Percentiles rank a stretch among this genome's conserved stretches.
These are phyloP conservation scores for Kregervanrija delftensis DNA, from an alignment of 805 yeast genomes.

Conservation along the genomic window DNA sequence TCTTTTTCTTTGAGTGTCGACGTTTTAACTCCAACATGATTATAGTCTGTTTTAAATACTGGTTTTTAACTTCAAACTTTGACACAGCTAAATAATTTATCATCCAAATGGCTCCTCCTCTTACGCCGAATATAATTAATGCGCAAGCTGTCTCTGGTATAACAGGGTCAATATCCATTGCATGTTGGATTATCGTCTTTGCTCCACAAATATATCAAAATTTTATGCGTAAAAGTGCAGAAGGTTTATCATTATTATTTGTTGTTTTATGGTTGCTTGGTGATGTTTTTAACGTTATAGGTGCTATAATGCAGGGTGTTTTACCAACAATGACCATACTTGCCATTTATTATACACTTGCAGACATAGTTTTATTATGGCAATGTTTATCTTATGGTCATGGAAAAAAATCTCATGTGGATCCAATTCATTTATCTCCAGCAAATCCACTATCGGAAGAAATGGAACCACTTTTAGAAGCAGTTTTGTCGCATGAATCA, in stretches of 20 bases:
- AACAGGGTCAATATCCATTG: conserved; percentile 82
- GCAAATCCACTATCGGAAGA: conserved; percentile 75
- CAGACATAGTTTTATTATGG: conserved; percentile 75
- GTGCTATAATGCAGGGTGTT: conserved; percentile 84
- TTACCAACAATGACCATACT: conserved; percentile 90
- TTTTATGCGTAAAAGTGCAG: conserved; percentile 76
- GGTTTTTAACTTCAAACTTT: no score
- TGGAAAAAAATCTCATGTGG: conserved; percentile 44
- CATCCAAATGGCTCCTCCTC: conserved; percentile 46
- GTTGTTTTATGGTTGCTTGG: conserved; percentile 90
- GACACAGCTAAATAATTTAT: no score
- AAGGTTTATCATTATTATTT: conserved; percentile 82
- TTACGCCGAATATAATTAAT: conserved; percentile 58
- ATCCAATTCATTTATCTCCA: conserved; percentile 76
- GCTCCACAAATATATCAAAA: conserved; percentile 96
- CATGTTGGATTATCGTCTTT: conserved; percentile 97
- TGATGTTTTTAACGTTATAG: conserved; percentile 88
- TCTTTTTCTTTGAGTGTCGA: no score
- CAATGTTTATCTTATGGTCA: conserved; percentile 81
- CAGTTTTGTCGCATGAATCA: conserved; percentile 42
- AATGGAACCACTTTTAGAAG: conserved; percentile 51
- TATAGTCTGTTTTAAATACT: no score
- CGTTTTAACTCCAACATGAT: no score
- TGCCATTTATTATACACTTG: conserved; percentile 88
- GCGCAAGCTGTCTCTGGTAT: conserved; percentile 73